These are phyloP conservation scores for Globisporangium iwayamae DNA, from an alignment of 352 stramenopile species.

Conservation along the genomic window DNA sequence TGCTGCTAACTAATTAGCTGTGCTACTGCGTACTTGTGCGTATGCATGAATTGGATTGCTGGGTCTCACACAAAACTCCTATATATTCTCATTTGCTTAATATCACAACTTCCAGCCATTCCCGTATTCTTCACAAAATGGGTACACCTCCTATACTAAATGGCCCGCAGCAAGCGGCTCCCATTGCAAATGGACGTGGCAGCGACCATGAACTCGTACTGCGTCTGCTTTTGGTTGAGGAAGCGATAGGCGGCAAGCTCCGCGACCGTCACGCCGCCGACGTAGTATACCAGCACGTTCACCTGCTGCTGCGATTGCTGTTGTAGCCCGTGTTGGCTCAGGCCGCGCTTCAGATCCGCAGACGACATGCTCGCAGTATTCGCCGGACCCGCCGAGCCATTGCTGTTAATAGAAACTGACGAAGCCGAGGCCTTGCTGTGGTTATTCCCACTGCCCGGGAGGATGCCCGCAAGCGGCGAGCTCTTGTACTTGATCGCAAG, in stretches of 20 bases:
- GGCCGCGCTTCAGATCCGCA: constrained; percentile 4
- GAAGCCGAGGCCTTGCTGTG: constrained; percentile 4
- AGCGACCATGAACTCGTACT: constrained; percentile 65
- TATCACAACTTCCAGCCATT: neutral
- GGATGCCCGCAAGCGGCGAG: constrained; percentile 16
- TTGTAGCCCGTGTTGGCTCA: neutral
- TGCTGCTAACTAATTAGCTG: neutral
- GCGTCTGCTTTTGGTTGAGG: constrained; percentile 59
- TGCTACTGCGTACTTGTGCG: neutral
- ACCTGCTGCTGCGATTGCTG: constrained; percentile 1
- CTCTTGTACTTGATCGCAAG: constrained; percentile 68
- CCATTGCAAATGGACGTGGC: constrained; percentile 76
- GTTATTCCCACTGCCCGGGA: neutral
- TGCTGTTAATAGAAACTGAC: constrained; percentile 4
- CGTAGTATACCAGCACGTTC: constrained; percentile 77
- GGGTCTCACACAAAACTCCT: too few species aligned
- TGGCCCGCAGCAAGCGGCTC: constrained; percentile 55
- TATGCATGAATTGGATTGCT: neutral
- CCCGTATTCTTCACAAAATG: neutral
- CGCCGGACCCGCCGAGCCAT: neutral
- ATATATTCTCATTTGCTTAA: neutral
- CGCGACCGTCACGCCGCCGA: constrained; percentile 78
- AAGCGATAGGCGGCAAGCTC: constrained; percentile 77
- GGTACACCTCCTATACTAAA: constrained; percentile 20
- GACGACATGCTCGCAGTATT: neutral